Base-by-base conservation (phyloP, 2,329 filamentous ascomycete genomes). In the Graphilbum sp. region DNA sequence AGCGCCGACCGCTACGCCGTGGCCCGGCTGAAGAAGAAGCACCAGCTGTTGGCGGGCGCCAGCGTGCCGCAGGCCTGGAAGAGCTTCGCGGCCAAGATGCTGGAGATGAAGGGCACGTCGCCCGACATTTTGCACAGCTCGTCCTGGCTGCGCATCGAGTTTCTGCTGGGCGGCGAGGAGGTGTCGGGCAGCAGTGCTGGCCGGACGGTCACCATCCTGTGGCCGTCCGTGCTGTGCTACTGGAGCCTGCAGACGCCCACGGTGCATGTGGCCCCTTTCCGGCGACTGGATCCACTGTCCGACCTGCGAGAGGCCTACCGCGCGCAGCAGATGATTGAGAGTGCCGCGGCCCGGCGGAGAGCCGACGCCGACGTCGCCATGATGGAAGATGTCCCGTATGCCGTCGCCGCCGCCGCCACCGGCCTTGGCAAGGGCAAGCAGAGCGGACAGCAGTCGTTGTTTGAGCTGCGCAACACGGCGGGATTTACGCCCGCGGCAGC, bases 221-320 rank as follows among this genome's bases (percentile, higher is more conserved):
- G 70, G 70, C 71, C 70, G 31, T 59, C 65, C 2, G 56, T 56
- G 16, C 59, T 72, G 2, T 72, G 68, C 45, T 69, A 70, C 40
- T 63, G 65, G 37, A 67, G 65, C 25, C 38, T 43, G 9, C 44
- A 45, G 34, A 42, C 34, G 18, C 20, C 42, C 0, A 27, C 34
- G 4, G 35, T 35, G 2, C 36, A 34, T 1, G 27, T 20, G 6
- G 35, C 43, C 0, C 40, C 43, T 3, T 47, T 44, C 17, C 34
- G 40, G 29, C 18, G 35, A 11, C 43, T 47, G 2, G 42, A 44
- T n/a, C 41, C 45, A 2, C 25, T 47, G 13, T 32, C 36, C 5
- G 41, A 43, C 4, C 17, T 47, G 13, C 19, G 36, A 3, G 42
- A 39, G 2, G 43, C 43, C 7, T 44, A 40, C 18, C n/a, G 41